Conservation (phyloP, 371 early-diverging fungal species). For the Gilbertella persicaria region DNA sequence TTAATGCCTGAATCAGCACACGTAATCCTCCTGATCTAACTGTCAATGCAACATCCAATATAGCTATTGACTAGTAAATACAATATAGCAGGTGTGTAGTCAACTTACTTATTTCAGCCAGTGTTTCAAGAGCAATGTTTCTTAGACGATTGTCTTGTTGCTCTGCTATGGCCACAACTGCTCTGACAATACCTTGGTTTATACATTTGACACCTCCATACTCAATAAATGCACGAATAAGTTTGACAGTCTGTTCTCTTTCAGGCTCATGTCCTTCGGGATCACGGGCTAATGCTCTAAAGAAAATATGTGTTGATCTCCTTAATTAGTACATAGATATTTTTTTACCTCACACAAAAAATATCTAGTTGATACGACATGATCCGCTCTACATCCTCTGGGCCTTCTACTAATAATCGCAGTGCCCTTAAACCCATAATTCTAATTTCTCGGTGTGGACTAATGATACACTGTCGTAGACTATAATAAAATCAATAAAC, state of each 20-base stretch:
- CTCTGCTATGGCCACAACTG: conserved; percentile 78
- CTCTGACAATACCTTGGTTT: conserved; percentile 68
- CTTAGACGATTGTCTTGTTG: conserved; percentile 76
- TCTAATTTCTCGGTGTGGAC: conserved; percentile 54
- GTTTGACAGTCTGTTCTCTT: conserved; percentile 75
- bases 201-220: conserved; percentile 62
- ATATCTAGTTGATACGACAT: conserved; percentile 62
- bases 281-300: conserved; percentile 66
- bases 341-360: conserved; percentile 61
- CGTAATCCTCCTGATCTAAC: conserved; percentile 74
- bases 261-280: conserved; percentile 67
- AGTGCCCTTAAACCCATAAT: conserved; percentile 57
- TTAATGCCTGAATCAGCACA: conserved; percentile 66
- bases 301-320: background rate
- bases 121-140: conserved; percentile 72
- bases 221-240: conserved; percentile 71
- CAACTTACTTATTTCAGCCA: conserved; percentile 76
- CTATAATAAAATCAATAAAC: conserved; percentile 22
- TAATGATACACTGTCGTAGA: conserved; percentile 56
- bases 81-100: too few species aligned
- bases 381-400: conserved; percentile 45
- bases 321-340: background rate
- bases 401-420: conserved; percentile 52
- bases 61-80: too few species aligned
- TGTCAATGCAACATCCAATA: conserved; percentile 61